Conservation (phyloP, 2,329 filamentous ascomycete genomes). For the Sporothrix pallida region DNA sequence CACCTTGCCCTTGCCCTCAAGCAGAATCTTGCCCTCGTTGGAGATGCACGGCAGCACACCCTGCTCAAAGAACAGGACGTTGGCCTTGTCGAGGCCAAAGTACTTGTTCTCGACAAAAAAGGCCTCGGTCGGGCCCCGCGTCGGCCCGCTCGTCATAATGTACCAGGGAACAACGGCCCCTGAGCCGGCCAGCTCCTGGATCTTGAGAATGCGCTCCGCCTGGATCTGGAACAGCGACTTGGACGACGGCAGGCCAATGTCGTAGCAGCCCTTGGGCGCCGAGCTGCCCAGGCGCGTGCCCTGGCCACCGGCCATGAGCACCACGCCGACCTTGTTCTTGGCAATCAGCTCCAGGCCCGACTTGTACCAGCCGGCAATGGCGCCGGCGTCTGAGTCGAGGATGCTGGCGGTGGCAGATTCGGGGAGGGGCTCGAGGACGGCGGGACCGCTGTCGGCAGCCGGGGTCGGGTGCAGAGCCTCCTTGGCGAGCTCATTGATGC, state of each 20-base stretch:
- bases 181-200: slow-evolving; percentile 73
- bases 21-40: slow-evolving; percentile 94
- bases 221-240: slow-evolving; percentile 99
- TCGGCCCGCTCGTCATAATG: slow-evolving; percentile 98
- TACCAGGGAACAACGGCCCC: slow-evolving; percentile 85
- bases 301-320: slow-evolving; percentile 97
- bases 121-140: slow-evolving; percentile 85
- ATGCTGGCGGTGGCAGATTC: slow-evolving; percentile 86
- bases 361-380: slow-evolving; percentile 84
- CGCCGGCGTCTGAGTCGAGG: slow-evolving; percentile 79
- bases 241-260: slow-evolving; percentile 89
- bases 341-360: slow-evolving; percentile 79
- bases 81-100: slow-evolving; percentile 85
- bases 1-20: slow-evolving; percentile 88
- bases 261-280: slow-evolving; percentile 95
- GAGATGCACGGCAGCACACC: slow-evolving; percentile 96
- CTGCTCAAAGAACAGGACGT: slow-evolving; percentile 94
- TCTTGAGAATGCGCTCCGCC: slow-evolving; percentile 87
- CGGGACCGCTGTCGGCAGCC: slow-evolving; percentile 62
- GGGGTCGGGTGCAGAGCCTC: slow-evolving; percentile 76
- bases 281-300: slow-evolving; percentile 94
- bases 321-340: slow-evolving; percentile 79
- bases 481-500: slow-evolving; percentile 87
- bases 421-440: slow-evolving; percentile 81
- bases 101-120: slow-evolving; percentile 91